Conservation (phyloP, 2,329 filamentous ascomycete genomes). For the Paraconiothyrium brasiliense region DNA sequence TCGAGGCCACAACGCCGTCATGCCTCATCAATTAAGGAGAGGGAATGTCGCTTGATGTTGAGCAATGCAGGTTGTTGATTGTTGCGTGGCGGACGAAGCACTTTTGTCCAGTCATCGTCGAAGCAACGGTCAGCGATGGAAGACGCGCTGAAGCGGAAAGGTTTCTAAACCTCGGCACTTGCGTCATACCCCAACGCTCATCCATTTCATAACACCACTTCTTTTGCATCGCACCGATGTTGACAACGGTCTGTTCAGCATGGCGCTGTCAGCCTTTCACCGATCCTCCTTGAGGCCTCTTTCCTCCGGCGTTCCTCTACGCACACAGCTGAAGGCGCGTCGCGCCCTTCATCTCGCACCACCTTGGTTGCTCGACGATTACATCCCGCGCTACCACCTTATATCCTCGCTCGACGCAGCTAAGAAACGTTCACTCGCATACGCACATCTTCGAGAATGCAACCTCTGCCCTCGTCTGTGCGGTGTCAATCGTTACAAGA, state of each 20-base stretch:
- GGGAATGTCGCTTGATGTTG: neutral
- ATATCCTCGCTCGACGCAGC: slow-evolving; percentile 74
- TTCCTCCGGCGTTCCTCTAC: neutral
- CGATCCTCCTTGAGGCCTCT: slow-evolving; percentile 24
- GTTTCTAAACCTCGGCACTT: slow-evolving; percentile 16
- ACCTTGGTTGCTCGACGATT: slow-evolving; percentile 76
- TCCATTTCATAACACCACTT: neutral
- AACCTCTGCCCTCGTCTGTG: slow-evolving; percentile 83
- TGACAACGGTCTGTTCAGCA: neutral
- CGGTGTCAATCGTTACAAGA: slow-evolving; percentile 82
- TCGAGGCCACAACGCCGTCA: neutral
- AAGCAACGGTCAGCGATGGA: neutral
- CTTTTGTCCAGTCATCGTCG: neutral
- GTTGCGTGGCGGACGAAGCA: neutral
- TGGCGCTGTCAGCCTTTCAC: slow-evolving; percentile 14
- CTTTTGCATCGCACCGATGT: neutral
- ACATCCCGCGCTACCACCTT: slow-evolving; percentile 76
- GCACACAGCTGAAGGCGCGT: slow-evolving; percentile 2
- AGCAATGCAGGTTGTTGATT: neutral
- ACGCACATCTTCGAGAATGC: slow-evolving; percentile 79
- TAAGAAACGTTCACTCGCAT: slow-evolving; percentile 77
- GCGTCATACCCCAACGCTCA: slow-evolving; percentile 5
- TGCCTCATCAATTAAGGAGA: neutral
- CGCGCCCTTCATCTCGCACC: slow-evolving; percentile 63
- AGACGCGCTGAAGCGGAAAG: neutral